phyloP scores from a whole-genome alignment of 345 rosid genomes.

The Acer campestre region DNA sequence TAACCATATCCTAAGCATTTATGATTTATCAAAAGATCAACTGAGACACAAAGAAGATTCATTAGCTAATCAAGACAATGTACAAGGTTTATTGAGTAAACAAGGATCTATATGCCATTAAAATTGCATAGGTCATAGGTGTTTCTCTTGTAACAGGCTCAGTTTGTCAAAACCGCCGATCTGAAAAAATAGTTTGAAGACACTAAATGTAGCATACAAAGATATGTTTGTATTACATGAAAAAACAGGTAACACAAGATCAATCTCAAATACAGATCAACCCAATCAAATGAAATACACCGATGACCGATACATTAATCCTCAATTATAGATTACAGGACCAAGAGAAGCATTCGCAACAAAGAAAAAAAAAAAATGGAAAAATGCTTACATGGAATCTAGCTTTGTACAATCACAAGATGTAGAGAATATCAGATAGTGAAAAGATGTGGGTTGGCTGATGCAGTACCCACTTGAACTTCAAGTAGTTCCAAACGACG shows the following conservation, averaged over 20 bases:
- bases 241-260: not conserved
- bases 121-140: not conserved
- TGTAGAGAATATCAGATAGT: slow-evolving; percentile 41
- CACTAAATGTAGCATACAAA: not conserved
- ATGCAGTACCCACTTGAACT: slow-evolving; percentile 88
- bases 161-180: not conserved
- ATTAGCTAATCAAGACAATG: not conserved
- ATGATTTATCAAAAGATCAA: not conserved
- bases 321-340: not conserved
- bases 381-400: slow-evolving; percentile 11
- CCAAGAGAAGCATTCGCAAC: not conserved
- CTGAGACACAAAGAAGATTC: not conserved
- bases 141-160: not conserved
- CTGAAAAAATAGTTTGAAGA: not conserved
- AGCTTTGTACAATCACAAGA: not conserved
- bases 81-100: not conserved
- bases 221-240: not conserved
- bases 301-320: not conserved
- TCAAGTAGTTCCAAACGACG: slow-evolving; percentile 88
- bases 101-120: not conserved
- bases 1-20: not conserved
- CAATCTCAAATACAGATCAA: not conserved
- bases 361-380: not conserved
- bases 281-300: not conserved
- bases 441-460: slow-evolving; percentile 83